Evolutionary conservation across 2,329 filamentous ascomycete genomes (phyloP).

Genomic region (Fusarium bulbicola): DNA sequence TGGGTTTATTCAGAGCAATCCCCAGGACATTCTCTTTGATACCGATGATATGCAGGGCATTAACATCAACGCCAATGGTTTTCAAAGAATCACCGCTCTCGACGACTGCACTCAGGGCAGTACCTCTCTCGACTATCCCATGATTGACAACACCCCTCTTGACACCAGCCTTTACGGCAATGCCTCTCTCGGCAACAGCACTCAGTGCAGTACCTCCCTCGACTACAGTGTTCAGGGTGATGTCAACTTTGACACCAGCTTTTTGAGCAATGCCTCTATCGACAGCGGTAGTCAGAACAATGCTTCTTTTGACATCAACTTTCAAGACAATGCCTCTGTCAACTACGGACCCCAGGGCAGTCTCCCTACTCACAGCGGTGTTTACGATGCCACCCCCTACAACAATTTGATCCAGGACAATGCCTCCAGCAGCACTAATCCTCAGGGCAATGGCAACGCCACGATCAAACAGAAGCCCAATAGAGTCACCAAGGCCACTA

Average conservation of each 20-base stretch:
- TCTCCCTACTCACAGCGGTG: neutral
- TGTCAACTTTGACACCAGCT: neutral
- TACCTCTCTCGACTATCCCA: neutral
- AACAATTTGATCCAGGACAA: neutral
- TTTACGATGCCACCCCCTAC: neutral
- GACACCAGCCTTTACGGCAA: neutral
- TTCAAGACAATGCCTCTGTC: neutral
- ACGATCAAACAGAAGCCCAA: neutral
- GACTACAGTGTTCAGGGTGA: neutral
- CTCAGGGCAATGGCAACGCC: neutral
- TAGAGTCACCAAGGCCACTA: neutral
- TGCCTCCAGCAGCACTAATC: neutral
- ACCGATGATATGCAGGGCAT: neutral
- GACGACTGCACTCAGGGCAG: neutral
- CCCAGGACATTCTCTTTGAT: neutral
- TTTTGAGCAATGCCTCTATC: neutral
- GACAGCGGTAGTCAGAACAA: neutral
- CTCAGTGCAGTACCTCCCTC: neutral
- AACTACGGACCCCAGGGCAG: neutral
- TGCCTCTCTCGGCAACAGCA: neutral
- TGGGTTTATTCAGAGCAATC: neutral
- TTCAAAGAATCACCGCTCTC: neutral
- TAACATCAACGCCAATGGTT: neutral
- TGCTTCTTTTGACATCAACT: neutral
- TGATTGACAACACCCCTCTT: neutral